Evolutionary conservation across 1,284 basidiomycete genomes (phyloP), one percentile per base, ranked within the genome.

Genomic region (Fomitopsis schrenkii): DNA sequence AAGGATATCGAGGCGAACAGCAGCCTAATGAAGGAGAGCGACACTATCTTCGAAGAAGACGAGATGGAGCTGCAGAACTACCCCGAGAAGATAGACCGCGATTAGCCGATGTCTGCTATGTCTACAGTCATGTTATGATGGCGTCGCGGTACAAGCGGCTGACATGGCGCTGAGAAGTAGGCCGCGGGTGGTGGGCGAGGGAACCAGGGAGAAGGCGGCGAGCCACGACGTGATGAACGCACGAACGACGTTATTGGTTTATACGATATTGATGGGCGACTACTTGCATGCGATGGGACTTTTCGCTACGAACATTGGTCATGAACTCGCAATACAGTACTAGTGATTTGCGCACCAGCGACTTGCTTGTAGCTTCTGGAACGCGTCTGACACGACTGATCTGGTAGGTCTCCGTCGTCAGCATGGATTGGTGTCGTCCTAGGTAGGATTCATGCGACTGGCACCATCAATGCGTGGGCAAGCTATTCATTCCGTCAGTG

Each of bases 1-100:
- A 64, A 56, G 33, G 82, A 83, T 63, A 65, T 83, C n/a, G 82
- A 84, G 64, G 71, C 76, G 19, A 67, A 69, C 38, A 62, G 56
- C 54, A 35, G 42, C 30, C 45, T 56, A 17, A 50, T 50, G 61
- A 41, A 55, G 62, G 45, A 58, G 56, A 46, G 60, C 60, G 48
- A 40, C 38, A 59, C 46, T 35, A 28, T 54, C 9, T 52, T 62
- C 35, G 63, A 69, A 48, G 62, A 57, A 38, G 55, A 45, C 28
- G 60, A 62, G 22, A 59, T 62, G 28, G 65, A 68, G 50, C 61
- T 72, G 65, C 67, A 73, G 60, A 67, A 62, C 33, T 68, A 70
- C 59, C 72, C 26, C 19, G 54, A 75, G 64, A 71, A 64, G 30
- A 52, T n/a, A 9, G 41, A 15, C 30, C 36, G 50, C n/a, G 38